A percentile compares a stretch with the other conserved stretches of the same genome.
phyloP scores from a whole-genome alignment of 164 flowering plant genomes.

The Tetrastigma voinierianum region DNA sequence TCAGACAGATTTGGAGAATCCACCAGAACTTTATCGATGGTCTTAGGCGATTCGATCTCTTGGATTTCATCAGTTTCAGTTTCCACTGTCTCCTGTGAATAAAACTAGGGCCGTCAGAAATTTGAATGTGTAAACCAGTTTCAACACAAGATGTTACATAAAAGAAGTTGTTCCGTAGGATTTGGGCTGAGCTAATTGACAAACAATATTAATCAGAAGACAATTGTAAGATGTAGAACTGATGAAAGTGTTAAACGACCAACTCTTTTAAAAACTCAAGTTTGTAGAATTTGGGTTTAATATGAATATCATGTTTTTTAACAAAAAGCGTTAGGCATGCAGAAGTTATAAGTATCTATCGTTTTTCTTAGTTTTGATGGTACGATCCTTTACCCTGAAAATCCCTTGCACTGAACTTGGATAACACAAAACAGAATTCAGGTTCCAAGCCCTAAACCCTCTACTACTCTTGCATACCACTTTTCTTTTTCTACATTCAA shows the following conservation, averaged over 20 bases:
- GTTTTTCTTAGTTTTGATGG: too few species aligned
- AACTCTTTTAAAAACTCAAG: too few species aligned
- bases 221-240: not conserved
- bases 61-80: constrained; percentile 25
- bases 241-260: too few species aligned
- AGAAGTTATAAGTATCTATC: too few species aligned
- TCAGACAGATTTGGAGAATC: constrained; percentile 66
- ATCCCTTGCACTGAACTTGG: too few species aligned
- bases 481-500: not conserved
- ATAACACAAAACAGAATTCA: too few species aligned
- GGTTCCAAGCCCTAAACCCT: too few species aligned
- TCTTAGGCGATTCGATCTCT: constrained; percentile 35
- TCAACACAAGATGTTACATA: not conserved
- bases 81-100: constrained; percentile 40
- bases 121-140: not conserved
- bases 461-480: too few species aligned
- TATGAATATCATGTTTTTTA: too few species aligned
- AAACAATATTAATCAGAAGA: not conserved
- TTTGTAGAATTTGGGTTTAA: too few species aligned
- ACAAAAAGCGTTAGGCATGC: too few species aligned
- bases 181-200: not conserved
- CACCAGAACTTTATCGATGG: constrained; percentile 55
- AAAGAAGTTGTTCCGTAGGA: not conserved
- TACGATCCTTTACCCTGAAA: too few species aligned
- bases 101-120: constrained; percentile 3